Percentiles rank a stretch among this genome's conserved stretches.
These are phyloP conservation scores for Seminavis robusta DNA, from an alignment of 108 stramenopile species.

Conservation along the genomic window DNA sequence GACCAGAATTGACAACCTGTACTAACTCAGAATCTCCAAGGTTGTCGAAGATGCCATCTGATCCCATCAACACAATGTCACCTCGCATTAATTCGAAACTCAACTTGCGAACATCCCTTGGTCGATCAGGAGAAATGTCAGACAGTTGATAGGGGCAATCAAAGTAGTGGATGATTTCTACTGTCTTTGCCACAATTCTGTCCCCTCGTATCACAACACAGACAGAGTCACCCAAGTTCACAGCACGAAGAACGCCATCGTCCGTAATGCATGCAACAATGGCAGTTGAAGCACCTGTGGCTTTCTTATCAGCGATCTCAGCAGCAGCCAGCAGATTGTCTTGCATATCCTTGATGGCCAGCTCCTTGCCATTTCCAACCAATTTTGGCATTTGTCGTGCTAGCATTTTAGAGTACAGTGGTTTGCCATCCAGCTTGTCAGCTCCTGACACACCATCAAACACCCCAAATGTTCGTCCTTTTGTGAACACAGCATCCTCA, in stretches of 20 bases:
- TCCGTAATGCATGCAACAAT: conserved; percentile 73
- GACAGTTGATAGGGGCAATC: conserved; percentile 89
- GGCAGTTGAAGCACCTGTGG: conserved; percentile 84
- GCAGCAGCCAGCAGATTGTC: conserved; percentile 52
- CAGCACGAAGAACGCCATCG: conserved; percentile 64
- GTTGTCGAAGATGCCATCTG: conserved; percentile 90
- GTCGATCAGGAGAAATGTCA: conserved; percentile 74
- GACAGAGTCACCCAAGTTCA: conserved; percentile 82
- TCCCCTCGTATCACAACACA: conserved; percentile 69
- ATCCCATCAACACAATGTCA: conserved; percentile 72
- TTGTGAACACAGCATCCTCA: conserved; percentile 79
- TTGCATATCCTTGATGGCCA: conserved; percentile 57
- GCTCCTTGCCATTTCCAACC: conserved; percentile 13
- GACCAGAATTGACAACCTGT: conserved; percentile 17
- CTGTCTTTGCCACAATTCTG: conserved; percentile 56
- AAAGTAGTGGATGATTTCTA: conserved; percentile 81
- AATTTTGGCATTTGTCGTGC: conserved; percentile 59
- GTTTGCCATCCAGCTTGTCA: conserved; percentile 62
- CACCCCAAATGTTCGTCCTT: conserved; percentile 75
- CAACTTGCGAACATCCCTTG: conserved; percentile 72
- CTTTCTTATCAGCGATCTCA: conserved; percentile 50
- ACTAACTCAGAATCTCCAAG: conserved; percentile 37
- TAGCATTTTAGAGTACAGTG: conserved; percentile 70
- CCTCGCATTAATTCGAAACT: conserved; percentile 64
- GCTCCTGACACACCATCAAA: conserved; percentile 91